Conservation (phyloP, 2,329 filamentous ascomycete species). For the Stenocarpella maydis region DNA sequence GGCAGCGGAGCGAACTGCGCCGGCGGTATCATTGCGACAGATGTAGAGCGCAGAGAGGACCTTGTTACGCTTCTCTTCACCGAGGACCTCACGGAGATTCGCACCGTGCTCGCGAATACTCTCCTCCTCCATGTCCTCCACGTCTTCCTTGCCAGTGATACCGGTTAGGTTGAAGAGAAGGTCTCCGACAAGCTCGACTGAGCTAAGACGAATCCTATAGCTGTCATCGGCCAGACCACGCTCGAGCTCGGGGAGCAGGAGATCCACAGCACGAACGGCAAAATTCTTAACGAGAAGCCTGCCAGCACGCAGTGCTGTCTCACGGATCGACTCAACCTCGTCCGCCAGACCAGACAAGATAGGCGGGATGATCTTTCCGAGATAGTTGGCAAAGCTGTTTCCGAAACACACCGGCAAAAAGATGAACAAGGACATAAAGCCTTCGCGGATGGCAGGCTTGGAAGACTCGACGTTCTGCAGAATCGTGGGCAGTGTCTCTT, state of each 20-base stretch:
- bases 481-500: slow-evolving; percentile 96
- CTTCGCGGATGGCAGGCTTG: slow-evolving; percentile 90
- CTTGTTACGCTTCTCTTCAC: slow-evolving; percentile 95
- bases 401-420: slow-evolving; percentile 99
- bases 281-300: slow-evolving; percentile 98
- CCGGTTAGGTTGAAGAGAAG: slow-evolving; percentile 97
- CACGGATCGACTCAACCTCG: slow-evolving; percentile 94
- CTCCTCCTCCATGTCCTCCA: slow-evolving; percentile 81
- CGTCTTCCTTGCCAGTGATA: slow-evolving; percentile 80
- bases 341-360: slow-evolving; percentile 95
- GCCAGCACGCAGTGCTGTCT: slow-evolving; percentile 94
- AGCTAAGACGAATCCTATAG: slow-evolving; percentile 97
- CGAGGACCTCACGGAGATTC: slow-evolving; percentile 92
- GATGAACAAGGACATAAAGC: slow-evolving; percentile 99
- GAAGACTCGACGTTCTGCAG: slow-evolving; percentile 93
- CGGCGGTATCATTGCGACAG: slow-evolving; percentile 95
- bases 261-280: slow-evolving; percentile 90
- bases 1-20: slow-evolving; percentile 86
- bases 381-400: slow-evolving; percentile 96
- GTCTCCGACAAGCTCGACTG: slow-evolving; percentile 96
- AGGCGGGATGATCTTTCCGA: slow-evolving; percentile 93
- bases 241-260: slow-evolving; percentile 93
- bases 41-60: slow-evolving; percentile 97
- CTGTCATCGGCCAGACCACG: slow-evolving; percentile 96
- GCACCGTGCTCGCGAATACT: slow-evolving; percentile 84